A percentile compares a stretch with the other conserved stretches of the same genome.
These are phyloP conservation scores for Alternaria brassicae DNA, from an alignment of 2,329 filamentous ascomycete genomes.

Conservation along the genomic window DNA sequence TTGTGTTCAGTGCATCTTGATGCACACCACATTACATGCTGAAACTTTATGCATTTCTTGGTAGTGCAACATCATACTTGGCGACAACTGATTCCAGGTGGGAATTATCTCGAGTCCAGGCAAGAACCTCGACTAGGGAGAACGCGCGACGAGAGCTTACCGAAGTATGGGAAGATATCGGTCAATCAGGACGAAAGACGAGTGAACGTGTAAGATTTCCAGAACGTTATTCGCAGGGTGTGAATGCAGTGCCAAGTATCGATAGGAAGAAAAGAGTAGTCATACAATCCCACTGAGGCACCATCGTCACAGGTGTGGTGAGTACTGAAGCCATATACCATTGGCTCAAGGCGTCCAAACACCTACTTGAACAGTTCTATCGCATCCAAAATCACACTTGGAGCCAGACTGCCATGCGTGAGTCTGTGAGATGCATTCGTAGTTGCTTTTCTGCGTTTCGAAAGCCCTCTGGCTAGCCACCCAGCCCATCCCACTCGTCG, in stretches of 20 bases:
- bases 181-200: not conserved
- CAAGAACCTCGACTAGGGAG: not conserved
- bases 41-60: not conserved
- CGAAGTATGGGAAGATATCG: not conserved
- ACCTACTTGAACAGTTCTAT: constrained; percentile 43
- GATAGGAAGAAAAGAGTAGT: not conserved
- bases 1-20: not conserved
- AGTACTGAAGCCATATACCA: not conserved
- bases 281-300: not conserved
- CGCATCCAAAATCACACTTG: constrained; percentile 58
- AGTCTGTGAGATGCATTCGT: constrained; percentile 72
- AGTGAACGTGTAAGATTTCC: not conserved
- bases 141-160: not conserved
- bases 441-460: constrained; percentile 71
- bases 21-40: not conserved
- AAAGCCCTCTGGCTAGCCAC: constrained; percentile 66
- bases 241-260: not conserved
- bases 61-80: not conserved
- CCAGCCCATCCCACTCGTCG: constrained; percentile 70
- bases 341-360: not conserved
- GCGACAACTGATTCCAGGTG: not conserved
- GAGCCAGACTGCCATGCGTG: constrained; percentile 66
- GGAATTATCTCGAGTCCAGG: not conserved
- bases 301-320: not conserved
- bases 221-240: not conserved